Conservation (phyloP, 2,329 filamentous ascomycete species). For the Xylariaceae sp. region DNA sequence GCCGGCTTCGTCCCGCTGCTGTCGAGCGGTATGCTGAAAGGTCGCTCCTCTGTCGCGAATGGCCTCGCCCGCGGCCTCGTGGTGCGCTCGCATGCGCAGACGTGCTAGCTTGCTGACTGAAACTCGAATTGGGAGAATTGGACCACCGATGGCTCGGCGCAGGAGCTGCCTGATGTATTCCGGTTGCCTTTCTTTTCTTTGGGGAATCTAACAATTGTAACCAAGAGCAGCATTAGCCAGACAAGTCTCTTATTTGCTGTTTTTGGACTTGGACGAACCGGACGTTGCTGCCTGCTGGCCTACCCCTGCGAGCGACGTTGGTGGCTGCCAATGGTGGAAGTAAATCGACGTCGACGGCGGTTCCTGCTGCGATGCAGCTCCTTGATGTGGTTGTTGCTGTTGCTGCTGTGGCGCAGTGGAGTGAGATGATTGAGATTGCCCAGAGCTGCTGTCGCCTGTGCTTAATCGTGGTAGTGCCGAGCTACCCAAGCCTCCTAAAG, state of each 20-base stretch:
- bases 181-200: conserved; percentile 75
- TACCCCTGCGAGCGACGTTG: conserved; percentile 56
- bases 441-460: conserved; percentile 39
- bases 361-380: conserved; percentile 53
- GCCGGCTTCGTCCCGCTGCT: conserved; percentile 37
- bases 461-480: conserved; percentile 42
- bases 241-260: conserved; percentile 38
- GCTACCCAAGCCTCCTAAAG: conserved; percentile 33
- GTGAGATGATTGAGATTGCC: conserved; percentile 38
- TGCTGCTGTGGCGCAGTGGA: conserved; percentile 39
- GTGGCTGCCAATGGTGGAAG: conserved; percentile 91
- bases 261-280: conserved; percentile 60
- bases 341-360: conserved; percentile 70
- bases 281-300: conserved; percentile 69
- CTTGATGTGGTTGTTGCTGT: conserved; percentile 44
- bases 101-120: conserved; percentile 44
- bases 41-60: conserved; percentile 62
- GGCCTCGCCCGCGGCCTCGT: conserved; percentile 50
- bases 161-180: conserved; percentile 45
- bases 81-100: conserved; percentile 49
- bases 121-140: conserved; percentile 45
- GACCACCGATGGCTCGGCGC: conserved; percentile 43
- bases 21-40: conserved; percentile 45
- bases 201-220: conserved; percentile 68
- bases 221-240: conserved; percentile 38